Percentiles rank a stretch among this genome's conserved stretches.
Evolutionary conservation across 345 rosid genomes (phyloP).

Genomic region (Balakata baccata): DNA sequence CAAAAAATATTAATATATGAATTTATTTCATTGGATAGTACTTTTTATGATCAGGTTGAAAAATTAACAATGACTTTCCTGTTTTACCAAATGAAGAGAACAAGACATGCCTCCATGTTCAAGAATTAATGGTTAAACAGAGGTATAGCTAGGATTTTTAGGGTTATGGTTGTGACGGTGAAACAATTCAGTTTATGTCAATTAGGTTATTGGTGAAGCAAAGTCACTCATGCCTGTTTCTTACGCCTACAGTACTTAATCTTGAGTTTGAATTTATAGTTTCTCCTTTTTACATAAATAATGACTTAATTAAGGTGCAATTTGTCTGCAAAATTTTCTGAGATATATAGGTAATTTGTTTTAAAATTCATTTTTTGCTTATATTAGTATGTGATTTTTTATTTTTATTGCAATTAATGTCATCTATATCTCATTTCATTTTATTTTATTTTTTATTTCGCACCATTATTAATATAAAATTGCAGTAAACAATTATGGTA

Average conservation of each 20-base stretch:
- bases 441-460: no score
- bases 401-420: no score
- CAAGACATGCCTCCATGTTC: neutral
- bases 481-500: no score
- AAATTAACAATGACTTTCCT: neutral
- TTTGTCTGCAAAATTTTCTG: no score
- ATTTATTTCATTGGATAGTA: no score
- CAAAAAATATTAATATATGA: no score
- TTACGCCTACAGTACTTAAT: constrained; percentile 4
- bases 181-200: neutral
- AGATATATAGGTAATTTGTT: no score
- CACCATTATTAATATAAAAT: no score
- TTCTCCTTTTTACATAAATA: neutral
- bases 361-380: no score
- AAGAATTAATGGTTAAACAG: neutral
- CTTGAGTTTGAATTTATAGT: neutral
- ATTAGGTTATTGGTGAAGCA: neutral
- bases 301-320: neutral
- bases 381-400: no score
- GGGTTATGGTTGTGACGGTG: constrained; percentile 3
- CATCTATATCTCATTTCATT: no score
- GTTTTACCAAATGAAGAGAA: neutral
- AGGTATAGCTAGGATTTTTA: constrained; percentile 8
- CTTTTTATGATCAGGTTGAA: neutral
- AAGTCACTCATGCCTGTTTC: neutral